Evolutionary conservation across 768 basidiomycete species (phyloP), one percentile per base, ranked within the genome.

Genomic region (Russula brevipes): DNA sequence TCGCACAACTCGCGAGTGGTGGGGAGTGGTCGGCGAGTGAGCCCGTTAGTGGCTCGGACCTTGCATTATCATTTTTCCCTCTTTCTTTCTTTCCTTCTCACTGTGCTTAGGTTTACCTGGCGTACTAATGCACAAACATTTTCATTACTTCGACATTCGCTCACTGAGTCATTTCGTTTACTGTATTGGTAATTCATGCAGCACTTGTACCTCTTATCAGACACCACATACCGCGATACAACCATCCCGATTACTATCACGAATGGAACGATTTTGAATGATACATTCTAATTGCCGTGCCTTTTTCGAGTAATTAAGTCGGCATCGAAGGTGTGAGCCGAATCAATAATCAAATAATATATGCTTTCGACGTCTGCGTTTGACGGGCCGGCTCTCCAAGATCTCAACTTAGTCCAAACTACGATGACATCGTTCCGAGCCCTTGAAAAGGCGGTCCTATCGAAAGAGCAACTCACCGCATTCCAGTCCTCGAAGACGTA

Each of bases 401-500:
- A 41, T 14, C 7, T 42, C 16, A 50, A 35, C 11, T 33, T 8
- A 8, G 33, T 14, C n/a, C 2, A 11, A 44, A 17, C 36, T 19
- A 60, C 66, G 57, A 61, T 69, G 53, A 73, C 73, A 72, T 57
- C 74, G 4, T 89, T 79, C 73, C 72, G 78, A 67, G 63, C 73
- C 41, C 91, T 88, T 0, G 76, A 75, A 46, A 96, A 95, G 76
- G 78, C 76, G 31, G 91, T 99, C 65, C 76, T 98, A 35, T 82
- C 86, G 1, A 83, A 80, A 36, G 82, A 80, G 5, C 94, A 98
- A 68, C 82, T 98, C 0, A 80, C 82, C 24, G 85, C 83, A n/a
- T 99, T 97, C 71, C 86, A 93, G 70, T 69, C 76, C 8, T 94
- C 91, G 0, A 72, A 80, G 52, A 88, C 94, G 0, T 85, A 94